phyloP scores from a whole-genome alignment of 306 rosid genomes.

The Castanea crenata region DNA sequence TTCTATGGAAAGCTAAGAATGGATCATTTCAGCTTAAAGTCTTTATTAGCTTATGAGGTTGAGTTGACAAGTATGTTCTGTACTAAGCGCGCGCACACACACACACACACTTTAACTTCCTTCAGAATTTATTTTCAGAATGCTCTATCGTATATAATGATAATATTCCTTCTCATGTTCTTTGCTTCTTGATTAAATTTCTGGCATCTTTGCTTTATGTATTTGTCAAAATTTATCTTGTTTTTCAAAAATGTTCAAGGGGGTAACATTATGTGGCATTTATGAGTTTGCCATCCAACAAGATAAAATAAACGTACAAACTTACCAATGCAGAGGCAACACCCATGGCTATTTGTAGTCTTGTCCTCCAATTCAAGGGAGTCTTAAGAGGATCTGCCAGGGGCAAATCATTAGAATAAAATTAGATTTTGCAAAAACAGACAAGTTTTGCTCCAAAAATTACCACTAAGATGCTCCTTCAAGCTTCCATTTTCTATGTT shows the following conservation, averaged over 20 bases:
- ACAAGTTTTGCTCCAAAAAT: slow-evolving; percentile 9
- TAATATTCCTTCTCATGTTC: neutral
- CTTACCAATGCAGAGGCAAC: slow-evolving; percentile 88
- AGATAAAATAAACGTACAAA: neutral
- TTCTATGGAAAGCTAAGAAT: neutral
- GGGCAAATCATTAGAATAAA: slow-evolving; percentile 24
- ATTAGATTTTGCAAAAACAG: slow-evolving; percentile 17
- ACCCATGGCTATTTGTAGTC: slow-evolving; percentile 74
- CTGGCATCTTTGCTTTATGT: neutral
- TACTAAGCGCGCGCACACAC: neutral
- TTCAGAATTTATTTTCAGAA: neutral
- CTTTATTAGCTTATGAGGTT: neutral
- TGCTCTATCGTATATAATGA: neutral
- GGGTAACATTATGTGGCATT: slow-evolving; percentile 2
- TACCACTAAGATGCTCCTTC: slow-evolving; percentile 91
- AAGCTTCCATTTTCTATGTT: slow-evolving; percentile 84
- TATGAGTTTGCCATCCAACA: slow-evolving; percentile 5
- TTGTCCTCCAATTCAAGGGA: slow-evolving; percentile 84
- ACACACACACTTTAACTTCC: too few species aligned
- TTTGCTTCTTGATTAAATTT: neutral
- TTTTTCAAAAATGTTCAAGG: neutral
- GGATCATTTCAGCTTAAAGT: neutral
- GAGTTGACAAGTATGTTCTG: neutral
- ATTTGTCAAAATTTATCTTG: neutral
- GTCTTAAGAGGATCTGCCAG: slow-evolving; percentile 81